These are phyloP conservation scores for Fragaria nilgerrensis DNA, from an alignment of 306 rosid species.

Conservation along the genomic window DNA sequence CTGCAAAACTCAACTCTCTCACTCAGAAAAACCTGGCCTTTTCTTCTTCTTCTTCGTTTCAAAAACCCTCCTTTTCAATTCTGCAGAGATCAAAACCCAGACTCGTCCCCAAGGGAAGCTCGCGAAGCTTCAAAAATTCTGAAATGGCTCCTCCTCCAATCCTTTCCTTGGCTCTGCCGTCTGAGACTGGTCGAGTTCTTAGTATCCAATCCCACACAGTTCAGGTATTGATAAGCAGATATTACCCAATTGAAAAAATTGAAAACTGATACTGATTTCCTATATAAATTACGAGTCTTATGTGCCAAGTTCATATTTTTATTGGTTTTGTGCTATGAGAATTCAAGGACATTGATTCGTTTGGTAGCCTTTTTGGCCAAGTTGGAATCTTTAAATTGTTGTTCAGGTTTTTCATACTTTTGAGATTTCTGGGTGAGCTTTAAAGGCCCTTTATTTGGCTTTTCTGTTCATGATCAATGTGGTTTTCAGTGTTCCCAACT, in stretches of 20 bases:
- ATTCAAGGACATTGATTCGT: neutral
- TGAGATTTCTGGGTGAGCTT: neutral
- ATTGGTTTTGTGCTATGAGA: neutral
- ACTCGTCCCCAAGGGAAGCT: conserved; percentile 4
- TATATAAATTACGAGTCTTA: neutral
- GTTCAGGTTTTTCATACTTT: neutral
- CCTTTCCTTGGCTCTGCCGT: conserved; percentile 65
- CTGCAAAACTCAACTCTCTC: neutral
- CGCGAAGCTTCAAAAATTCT: conserved; percentile 20
- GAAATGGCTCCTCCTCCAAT: conserved; percentile 65
- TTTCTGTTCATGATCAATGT: neutral
- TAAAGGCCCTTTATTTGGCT: neutral
- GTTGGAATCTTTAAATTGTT: neutral
- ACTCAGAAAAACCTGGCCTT: neutral
- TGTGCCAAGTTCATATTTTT: neutral
- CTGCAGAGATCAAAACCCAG: neutral
- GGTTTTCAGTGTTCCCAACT: neutral
- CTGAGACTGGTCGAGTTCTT: conserved; percentile 74
- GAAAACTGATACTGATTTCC: neutral
- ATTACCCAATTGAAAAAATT: neutral
- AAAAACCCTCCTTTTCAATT: neutral
- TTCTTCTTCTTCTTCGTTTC: neutral
- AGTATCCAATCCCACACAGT: conserved; percentile 85
- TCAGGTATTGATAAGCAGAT: conserved; percentile 42
- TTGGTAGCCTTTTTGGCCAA: neutral